Evolutionary conservation across 306 rosid genomes (phyloP).

Genomic region (Ceratonia siliqua): DNA sequence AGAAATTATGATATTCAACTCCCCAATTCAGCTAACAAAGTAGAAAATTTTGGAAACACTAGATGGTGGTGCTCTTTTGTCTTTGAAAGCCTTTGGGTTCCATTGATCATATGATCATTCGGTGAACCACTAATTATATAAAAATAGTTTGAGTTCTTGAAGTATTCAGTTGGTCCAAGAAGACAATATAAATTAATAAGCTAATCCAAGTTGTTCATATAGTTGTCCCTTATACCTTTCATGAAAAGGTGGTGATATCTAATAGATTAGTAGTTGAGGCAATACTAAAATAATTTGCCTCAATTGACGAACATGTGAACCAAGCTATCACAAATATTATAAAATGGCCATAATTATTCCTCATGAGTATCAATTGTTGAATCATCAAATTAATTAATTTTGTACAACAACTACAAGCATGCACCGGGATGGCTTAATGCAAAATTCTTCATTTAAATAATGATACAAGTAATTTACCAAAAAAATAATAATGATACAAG

Average conservation of each 20-base stretch:
- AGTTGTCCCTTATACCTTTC: not conserved
- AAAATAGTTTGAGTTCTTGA: not conserved
- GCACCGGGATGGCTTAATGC: not conserved
- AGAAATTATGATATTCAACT: not conserved
- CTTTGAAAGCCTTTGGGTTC: not conserved
- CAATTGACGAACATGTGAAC: slow-evolving; percentile 3
- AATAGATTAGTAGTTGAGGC: not conserved
- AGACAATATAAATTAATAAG: not conserved
- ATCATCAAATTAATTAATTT: not conserved
- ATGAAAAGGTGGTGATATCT: not conserved
- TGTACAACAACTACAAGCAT: slow-evolving; percentile 5
- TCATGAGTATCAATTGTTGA: not conserved
- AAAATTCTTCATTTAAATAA: not conserved
- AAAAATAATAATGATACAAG: no score
- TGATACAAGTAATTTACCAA: not conserved
- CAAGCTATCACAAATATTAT: not conserved
- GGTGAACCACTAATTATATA: not conserved
- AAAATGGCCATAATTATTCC: not conserved
- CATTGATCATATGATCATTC: not conserved
- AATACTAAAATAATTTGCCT: not conserved
- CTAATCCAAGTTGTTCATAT: not conserved
- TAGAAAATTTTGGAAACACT: not conserved
- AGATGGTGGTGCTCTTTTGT: not conserved
- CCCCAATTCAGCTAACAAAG: not conserved
- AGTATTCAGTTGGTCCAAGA: not conserved